phyloP scores from a whole-genome alignment of 2,329 filamentous ascomycete species.

The Trichoderma sp. region DNA sequence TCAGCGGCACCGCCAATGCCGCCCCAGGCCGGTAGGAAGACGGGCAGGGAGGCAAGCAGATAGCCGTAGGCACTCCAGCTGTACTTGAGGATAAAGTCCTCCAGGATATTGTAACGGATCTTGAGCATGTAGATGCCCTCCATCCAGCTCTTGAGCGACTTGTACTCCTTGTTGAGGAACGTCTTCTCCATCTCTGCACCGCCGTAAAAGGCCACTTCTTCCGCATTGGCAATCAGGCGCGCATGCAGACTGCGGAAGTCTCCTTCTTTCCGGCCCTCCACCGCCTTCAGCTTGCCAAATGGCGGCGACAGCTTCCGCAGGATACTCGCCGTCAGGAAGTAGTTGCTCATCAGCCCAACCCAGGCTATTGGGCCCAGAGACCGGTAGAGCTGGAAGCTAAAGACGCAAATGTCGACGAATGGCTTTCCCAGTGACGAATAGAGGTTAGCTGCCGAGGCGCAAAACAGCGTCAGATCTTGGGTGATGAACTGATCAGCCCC shows the following conservation, averaged over 20 bases:
- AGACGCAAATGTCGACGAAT: constrained; percentile 93
- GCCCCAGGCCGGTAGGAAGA: constrained; percentile 94
- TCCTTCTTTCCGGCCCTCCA: constrained; percentile 92
- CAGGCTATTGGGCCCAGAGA: constrained; percentile 87
- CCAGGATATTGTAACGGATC: constrained; percentile 97
- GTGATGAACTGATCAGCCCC: constrained; percentile 97
- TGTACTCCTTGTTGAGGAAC: constrained; percentile 89
- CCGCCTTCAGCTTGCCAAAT: constrained; percentile 94
- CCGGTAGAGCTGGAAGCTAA: constrained; percentile 95
- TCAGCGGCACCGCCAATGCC: constrained; percentile 76
- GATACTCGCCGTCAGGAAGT: constrained; percentile 90
- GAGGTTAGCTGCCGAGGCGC: constrained; percentile 83
- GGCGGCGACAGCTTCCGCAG: constrained; percentile 87
- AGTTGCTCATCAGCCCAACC: constrained; percentile 84
- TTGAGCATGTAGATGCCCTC: constrained; percentile 97
- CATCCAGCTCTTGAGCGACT: constrained; percentile 94
- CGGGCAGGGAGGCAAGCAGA: constrained; percentile 84
- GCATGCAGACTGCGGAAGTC: constrained; percentile 92
- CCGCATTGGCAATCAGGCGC: constrained; percentile 90
- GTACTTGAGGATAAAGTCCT: constrained; percentile 97
- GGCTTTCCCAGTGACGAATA: constrained; percentile 98
- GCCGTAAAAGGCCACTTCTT: constrained; percentile 97
- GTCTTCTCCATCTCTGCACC: constrained; percentile 93
- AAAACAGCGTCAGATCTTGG: constrained; percentile 94
- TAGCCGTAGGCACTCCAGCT: constrained; percentile 99